Base-by-base conservation (phyloP, 345 rosid genomes). In the Clausena lansium region DNA sequence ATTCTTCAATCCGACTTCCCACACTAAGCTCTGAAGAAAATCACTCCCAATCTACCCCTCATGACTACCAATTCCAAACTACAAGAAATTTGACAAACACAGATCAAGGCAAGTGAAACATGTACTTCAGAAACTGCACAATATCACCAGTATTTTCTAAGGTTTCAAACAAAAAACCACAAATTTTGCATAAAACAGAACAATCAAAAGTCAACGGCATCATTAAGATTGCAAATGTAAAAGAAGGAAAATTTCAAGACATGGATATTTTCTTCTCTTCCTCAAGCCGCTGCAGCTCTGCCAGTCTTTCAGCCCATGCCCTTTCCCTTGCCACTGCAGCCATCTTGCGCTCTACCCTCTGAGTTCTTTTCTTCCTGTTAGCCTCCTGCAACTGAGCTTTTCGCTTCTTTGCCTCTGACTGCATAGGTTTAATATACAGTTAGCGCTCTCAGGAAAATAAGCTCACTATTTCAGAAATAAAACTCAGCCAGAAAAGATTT, bases 401-500 rank as follows among this genome's bases (percentile, higher is more conserved):
- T 81, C 98, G 88, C 86, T 92, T 94, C 94, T 96, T 96, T 59
- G 88, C 88, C 88, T 94, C 99, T n/a, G 92, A 75, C 99, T 96
- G 92, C 62, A 62, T 24, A 77, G 13, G 69, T 74, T 76, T 77
- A 78, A 82, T 74, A 59, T 30, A 41, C 57, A 55, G 15, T 64
- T 71, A 50, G 60, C 41, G 63, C 24, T 67, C 57, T 59, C 54
- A n/a, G 30, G 13, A 52, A 22, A 2, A 67, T 20, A 62, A 24
- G n/a, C n/a, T n/a, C 19, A 5, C 20, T 1, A 61, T 55, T 32
- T 61, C 11, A 20, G 67, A 41, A 63, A 65, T 5, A 28, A 27
- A 72, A 28, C 4, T 19, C 25, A n/a, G 41, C 30, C 27, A 71
- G 17, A 57, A 22, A 68, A 50, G 41, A 70, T 6, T 70, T 69